phyloP scores from a whole-genome alignment of 2,329 filamentous ascomycete genomes.

The Aspergillus fischeri region DNA sequence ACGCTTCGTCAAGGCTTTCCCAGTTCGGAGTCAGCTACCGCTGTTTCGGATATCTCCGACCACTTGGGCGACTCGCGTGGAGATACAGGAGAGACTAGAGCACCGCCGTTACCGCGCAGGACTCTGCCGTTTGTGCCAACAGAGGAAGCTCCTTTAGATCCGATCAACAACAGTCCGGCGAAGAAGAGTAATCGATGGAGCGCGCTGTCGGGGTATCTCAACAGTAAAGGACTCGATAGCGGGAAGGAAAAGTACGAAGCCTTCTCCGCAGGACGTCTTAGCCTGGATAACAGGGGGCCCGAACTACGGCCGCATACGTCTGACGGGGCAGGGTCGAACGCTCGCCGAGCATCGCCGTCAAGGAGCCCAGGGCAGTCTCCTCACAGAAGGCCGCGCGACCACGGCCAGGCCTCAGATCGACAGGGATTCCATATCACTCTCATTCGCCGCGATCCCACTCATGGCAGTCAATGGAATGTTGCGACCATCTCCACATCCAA shows the following conservation, averaged over 20 bases:
- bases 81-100: neutral
- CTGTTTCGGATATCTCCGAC: neutral
- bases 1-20: neutral
- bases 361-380: slow-evolving; percentile 29
- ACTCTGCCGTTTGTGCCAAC: slow-evolving; percentile 27
- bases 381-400: slow-evolving; percentile 9
- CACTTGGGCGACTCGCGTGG: neutral
- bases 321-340: slow-evolving; percentile 15
- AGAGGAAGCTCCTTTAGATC: slow-evolving; percentile 17
- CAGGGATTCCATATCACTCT: slow-evolving; percentile 50
- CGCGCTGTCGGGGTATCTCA: slow-evolving; percentile 22
- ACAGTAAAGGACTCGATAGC: slow-evolving; percentile 14
- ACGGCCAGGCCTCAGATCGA: slow-evolving; percentile 6
- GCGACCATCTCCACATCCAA: slow-evolving; percentile 54
- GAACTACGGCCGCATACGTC: slow-evolving; percentile 21
- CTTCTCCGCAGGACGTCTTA: slow-evolving; percentile 22
- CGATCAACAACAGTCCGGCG: slow-evolving; percentile 3
- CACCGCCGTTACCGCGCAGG: slow-evolving; percentile 12
- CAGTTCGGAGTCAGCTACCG: neutral
- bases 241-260: slow-evolving; percentile 24
- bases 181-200: slow-evolving; percentile 28
- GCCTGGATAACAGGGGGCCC: slow-evolving; percentile 26
- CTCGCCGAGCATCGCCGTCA: slow-evolving; percentile 15
- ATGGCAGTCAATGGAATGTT: slow-evolving; percentile 71
- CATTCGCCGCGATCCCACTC: slow-evolving; percentile 68